Evolutionary conservation across 495 filamentous ascomycete genomes (phyloP).

Genomic region (Penicillium macrosclerotiorum): DNA sequence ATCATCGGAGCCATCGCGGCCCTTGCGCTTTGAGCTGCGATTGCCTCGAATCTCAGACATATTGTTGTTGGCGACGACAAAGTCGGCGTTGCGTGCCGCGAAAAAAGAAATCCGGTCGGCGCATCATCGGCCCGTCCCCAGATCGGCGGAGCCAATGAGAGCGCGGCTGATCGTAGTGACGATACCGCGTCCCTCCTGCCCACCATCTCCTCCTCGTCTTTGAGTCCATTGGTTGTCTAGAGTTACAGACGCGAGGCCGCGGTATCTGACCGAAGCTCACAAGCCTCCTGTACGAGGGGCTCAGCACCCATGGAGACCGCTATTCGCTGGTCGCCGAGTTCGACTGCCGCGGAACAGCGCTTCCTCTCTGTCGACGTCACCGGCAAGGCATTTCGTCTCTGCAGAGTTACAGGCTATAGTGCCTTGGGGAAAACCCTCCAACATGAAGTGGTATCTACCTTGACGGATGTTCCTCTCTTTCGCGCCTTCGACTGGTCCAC

Average conservation of each 20-base stretch:
- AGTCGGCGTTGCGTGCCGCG: background rate
- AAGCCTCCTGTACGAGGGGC: background rate
- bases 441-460: constrained; percentile 66
- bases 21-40: constrained; percentile 32
- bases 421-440: constrained; percentile 49
- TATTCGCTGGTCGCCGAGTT: constrained; percentile 87
- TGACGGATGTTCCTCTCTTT: constrained; percentile 78
- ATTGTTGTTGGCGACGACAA: constrained; percentile 3
- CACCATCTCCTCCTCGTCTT: background rate
- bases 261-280: constrained; percentile 7
- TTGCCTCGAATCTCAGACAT: constrained; percentile 20
- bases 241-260: constrained; percentile 10
- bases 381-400: constrained; percentile 75
- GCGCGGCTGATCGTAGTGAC: constrained; percentile 19
- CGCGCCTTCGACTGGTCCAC: constrained; percentile 97
- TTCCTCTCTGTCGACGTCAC: constrained; percentile 86
- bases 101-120: constrained; percentile 23
- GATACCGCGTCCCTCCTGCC: constrained; percentile 15
- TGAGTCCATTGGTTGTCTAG: constrained; percentile 5
- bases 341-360: constrained; percentile 57
- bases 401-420: constrained; percentile 63
- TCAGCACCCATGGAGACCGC: constrained; percentile 59
- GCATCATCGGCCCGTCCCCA: constrained; percentile 31
- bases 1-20: constrained; percentile 26
- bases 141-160: constrained; percentile 32